Percentiles rank a stretch among this genome's conserved stretches.
Evolutionary conservation across 78 protist species (phyloP).

Genomic region (Dictyostelium brefeldianum): DNA sequence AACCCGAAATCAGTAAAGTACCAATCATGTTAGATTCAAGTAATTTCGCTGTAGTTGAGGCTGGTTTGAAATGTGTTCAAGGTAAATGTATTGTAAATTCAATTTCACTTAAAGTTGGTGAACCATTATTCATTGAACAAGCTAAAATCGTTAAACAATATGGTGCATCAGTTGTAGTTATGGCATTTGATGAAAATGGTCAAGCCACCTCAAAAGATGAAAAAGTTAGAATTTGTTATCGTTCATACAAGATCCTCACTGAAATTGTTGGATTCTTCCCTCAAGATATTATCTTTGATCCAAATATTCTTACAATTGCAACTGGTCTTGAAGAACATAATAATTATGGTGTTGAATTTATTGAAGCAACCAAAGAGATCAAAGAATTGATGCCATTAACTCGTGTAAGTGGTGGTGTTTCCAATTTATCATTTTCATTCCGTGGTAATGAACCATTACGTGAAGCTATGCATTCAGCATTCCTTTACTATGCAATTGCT

Average conservation of each 20-base stretch:
- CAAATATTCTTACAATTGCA: slow-evolving; percentile 97
- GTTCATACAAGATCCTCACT: slow-evolving; percentile 94
- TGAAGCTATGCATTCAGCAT: slow-evolving; percentile 97
- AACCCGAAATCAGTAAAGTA: slow-evolving; percentile 96
- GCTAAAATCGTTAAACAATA: slow-evolving; percentile 91
- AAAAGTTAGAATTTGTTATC: slow-evolving; percentile 95
- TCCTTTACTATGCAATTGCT: slow-evolving; percentile 94
- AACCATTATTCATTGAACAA: slow-evolving; percentile 92
- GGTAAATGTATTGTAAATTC: slow-evolving; percentile 98
- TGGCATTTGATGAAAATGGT: slow-evolving; percentile 99
- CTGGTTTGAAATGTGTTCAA: slow-evolving; percentile 96
- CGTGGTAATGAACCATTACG: slow-evolving; percentile 96
- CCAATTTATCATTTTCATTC: slow-evolving; percentile 99
- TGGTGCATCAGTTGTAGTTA: slow-evolving; percentile 97
- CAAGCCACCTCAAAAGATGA: slow-evolving; percentile 94
- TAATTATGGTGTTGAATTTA: slow-evolving; percentile 97
- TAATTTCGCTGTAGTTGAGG: slow-evolving; percentile 95
- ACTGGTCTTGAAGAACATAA: slow-evolving; percentile 99
- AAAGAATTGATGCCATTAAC: slow-evolving; percentile 89
- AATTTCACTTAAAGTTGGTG: slow-evolving; percentile 98
- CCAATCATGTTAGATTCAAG: slow-evolving; percentile 99
- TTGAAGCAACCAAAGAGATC: slow-evolving; percentile 92
- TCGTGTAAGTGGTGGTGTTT: slow-evolving; percentile 97
- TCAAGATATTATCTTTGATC: slow-evolving; percentile 98
- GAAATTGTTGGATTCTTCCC: slow-evolving; percentile 91